Base-by-base conservation (phyloP, 805 yeast genomes). In the Scheffersomyces ergatensis region DNA sequence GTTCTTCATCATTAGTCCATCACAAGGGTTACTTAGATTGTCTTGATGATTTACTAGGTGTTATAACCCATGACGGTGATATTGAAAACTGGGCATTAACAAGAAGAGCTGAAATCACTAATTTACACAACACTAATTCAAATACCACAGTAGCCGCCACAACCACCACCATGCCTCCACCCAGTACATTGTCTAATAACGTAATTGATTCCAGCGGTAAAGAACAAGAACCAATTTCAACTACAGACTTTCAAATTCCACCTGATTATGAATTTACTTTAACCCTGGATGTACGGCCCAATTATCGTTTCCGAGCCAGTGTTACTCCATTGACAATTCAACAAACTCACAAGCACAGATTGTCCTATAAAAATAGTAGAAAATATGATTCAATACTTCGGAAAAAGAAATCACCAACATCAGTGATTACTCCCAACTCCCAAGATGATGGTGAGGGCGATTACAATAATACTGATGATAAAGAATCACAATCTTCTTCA, bases 1-100 rank as follows among this genome's bases (percentile, higher is more conserved):
- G 74, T 36, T 71, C 80, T 36, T 73, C 65, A 33, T 58, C 74
- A 4, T 49, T 79, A 19, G 53, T 75, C 8, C 70, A 68, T 37
- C 70, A 75, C 37, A 73, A 72, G 42, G 90, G 90, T 0, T 83
- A 83, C 50, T 52, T 81, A 33, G 77, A 76, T 24, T 81, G 86
- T 49, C 45, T 83, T 2, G 77, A 81, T 44, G 89, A 83, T 45
- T 47, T 83, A 18, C 50, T 78, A 6, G 60, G 58, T 13, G 58
- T 67, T 20, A 54, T 78, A 7, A 56, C 71, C 11, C 47, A 56
- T 11, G 65, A 60, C 14, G 74, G 67, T 4, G 81, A 78, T 48
- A 57, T 76, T 6, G 80, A 76, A 46, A 70, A 74, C 46, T 78
- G 82, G 82, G 74, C 72, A 1, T 55, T 75, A 14, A 63, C 72